Percentiles rank a stretch among this genome's conserved stretches.
These are phyloP conservation scores for Diaporthe nobilis DNA, from an alignment of 2,329 filamentous ascomycete genomes.

Conservation along the genomic window DNA sequence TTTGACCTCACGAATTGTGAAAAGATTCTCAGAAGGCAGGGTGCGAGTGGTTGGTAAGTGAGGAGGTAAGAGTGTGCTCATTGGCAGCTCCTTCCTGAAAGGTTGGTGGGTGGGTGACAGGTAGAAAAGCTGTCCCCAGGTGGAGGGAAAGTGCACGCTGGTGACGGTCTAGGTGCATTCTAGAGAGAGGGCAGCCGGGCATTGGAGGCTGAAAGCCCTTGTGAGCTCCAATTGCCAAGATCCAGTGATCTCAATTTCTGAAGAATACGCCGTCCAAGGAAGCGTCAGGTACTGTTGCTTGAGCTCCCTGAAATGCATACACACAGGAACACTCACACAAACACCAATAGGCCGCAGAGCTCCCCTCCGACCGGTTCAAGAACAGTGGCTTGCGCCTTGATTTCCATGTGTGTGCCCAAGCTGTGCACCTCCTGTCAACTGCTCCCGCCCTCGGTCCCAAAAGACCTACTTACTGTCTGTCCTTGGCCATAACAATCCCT, in stretches of 20 bases:
- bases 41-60: too few species aligned
- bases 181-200: background rate
- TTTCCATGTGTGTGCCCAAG: too few species aligned
- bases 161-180: background rate
- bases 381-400: background rate
- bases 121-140: background rate
- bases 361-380: background rate
- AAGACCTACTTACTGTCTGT: background rate
- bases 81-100: background rate
- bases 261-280: background rate
- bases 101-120: background rate
- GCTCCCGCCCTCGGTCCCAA: background rate
- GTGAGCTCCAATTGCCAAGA: background rate
- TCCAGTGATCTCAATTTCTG: background rate
- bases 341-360: background rate
- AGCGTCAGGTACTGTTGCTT: background rate
- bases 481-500: background rate
- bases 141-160: background rate
- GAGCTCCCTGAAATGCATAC: background rate
- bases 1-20: background rate
- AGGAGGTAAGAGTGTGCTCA: background rate
- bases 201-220: background rate
- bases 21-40: background rate
- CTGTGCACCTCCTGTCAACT: background rate
- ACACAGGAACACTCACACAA: background rate